Evolutionary conservation across 805 yeast species (phyloP).

Genomic region (Danielia reshetovae): DNA sequence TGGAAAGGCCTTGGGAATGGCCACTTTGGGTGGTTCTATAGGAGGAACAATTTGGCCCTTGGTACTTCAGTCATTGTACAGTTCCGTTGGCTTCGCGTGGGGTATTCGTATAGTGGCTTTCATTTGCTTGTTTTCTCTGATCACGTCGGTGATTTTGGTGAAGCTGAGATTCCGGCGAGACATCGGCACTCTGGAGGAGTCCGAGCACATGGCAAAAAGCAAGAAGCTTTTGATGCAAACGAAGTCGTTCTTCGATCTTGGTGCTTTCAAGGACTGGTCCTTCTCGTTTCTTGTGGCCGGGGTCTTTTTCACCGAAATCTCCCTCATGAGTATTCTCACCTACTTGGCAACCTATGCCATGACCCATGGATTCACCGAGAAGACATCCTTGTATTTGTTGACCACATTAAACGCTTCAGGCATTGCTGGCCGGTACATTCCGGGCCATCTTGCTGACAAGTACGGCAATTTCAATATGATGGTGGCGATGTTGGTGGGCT

Average conservation of each 20-base stretch:
- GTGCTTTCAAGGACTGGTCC: slow-evolving; percentile 33
- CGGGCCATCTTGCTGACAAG: slow-evolving; percentile 52
- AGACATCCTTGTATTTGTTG: slow-evolving; percentile 40
- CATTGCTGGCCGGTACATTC: slow-evolving; percentile 50
- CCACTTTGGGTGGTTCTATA: slow-evolving; percentile 62
- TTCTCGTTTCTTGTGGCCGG: slow-evolving; percentile 36
- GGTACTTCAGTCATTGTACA: slow-evolving; percentile 42
- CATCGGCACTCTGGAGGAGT: not conserved
- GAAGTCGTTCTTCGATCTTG: slow-evolving; percentile 32
- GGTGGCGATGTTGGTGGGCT: slow-evolving; percentile 42
- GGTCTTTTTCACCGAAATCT: slow-evolving; percentile 46
- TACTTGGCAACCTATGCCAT: slow-evolving; percentile 58
- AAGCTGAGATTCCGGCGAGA: slow-evolving; percentile 22
- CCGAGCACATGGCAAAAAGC: slow-evolving; percentile 1
- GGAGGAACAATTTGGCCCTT: slow-evolving; percentile 65
- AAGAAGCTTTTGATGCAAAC: slow-evolving; percentile 1
- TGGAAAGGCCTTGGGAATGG: slow-evolving; percentile 59
- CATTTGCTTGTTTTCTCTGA: slow-evolving; percentile 25
- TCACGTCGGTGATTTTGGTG: slow-evolving; percentile 22
- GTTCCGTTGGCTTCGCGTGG: slow-evolving; percentile 56
- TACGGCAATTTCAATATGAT: slow-evolving; percentile 57
- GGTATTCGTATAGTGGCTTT: slow-evolving; percentile 48
- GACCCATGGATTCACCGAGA: slow-evolving; percentile 42
- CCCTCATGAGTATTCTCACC: slow-evolving; percentile 48
- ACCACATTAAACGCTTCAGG: slow-evolving; percentile 47